Evolutionary conservation across 371 early-diverging fungal species (phyloP).

Genomic region (Circinella umbellata): DNA sequence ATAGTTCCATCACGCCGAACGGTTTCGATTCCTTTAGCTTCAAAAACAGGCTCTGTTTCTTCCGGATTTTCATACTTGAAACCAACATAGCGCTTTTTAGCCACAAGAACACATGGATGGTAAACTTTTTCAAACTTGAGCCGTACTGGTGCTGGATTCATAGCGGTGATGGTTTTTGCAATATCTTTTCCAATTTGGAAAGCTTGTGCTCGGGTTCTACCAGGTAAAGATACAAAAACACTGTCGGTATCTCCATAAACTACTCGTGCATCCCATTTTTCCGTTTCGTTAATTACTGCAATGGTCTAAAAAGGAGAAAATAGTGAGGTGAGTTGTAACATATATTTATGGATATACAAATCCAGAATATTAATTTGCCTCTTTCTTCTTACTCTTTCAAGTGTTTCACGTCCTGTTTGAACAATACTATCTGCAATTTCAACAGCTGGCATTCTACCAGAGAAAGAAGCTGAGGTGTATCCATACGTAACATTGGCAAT

Average conservation of each 20-base stretch:
- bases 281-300: constrained; percentile 61
- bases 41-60: constrained; percentile 75
- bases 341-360: too few relatives aligned
- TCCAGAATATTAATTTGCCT: too few relatives aligned
- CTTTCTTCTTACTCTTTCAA: constrained; percentile 62
- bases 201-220: constrained; percentile 70
- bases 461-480: constrained; percentile 84
- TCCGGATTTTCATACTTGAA: constrained; percentile 71
- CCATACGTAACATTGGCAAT: constrained; percentile 95
- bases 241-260: constrained; percentile 95
- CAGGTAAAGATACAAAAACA: constrained; percentile 82
- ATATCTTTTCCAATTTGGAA: constrained; percentile 83
- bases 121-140: constrained; percentile 95
- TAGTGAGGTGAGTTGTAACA: not conserved
- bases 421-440: constrained; percentile 94
- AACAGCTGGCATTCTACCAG: constrained; percentile 90
- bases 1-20: constrained; percentile 87
- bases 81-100: constrained; percentile 93
- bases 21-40: constrained; percentile 96
- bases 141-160: constrained; percentile 81
- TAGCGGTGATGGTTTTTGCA: constrained; percentile 69
- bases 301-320: constrained; percentile 54
- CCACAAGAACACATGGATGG: constrained; percentile 81
- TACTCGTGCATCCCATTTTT: constrained; percentile 77
- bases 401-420: constrained; percentile 78